phyloP scores from a whole-genome alignment of 2,329 filamentous ascomycete species.

The Ophiosphaerella korrae region DNA sequence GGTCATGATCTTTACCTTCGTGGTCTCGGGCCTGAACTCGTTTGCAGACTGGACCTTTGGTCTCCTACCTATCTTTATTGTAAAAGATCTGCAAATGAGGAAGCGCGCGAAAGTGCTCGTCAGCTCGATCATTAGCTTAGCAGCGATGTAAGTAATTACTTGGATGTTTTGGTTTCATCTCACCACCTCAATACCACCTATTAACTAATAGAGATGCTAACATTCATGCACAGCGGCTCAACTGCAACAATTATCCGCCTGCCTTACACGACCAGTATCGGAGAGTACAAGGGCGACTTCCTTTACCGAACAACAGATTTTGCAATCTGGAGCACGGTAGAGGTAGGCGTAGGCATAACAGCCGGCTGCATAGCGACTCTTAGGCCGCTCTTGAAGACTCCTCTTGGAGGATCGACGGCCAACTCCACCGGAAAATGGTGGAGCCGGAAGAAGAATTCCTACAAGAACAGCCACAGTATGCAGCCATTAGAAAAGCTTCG shows the following conservation, averaged over 20 bases:
- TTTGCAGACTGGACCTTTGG: slow-evolving; percentile 39
- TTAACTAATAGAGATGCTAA: slow-evolving; percentile 9
- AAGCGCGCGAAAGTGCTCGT: slow-evolving; percentile 58
- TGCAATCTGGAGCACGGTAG: slow-evolving; percentile 38
- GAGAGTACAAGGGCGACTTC: slow-evolving; percentile 36
- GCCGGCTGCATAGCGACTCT: slow-evolving; percentile 37
- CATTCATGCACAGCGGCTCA: slow-evolving; percentile 42
- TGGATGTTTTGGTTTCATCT: not conserved
- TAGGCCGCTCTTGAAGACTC: slow-evolving; percentile 26
- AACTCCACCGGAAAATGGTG: slow-evolving; percentile 2
- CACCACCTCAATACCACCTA: not conserved
- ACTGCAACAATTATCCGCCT: slow-evolving; percentile 38
- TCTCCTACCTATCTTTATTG: slow-evolving; percentile 52
- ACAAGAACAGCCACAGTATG: slow-evolving; percentile 4
- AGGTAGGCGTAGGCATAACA: slow-evolving; percentile 35
- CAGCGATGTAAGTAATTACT: slow-evolving; percentile 33
- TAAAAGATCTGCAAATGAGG: slow-evolving; percentile 63
- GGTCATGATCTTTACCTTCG: slow-evolving; percentile 59
- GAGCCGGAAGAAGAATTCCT: slow-evolving; percentile 11
- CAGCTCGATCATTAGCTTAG: slow-evolving; percentile 58
- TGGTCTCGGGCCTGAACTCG: slow-evolving; percentile 32
- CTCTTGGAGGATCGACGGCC: not conserved
- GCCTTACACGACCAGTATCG: slow-evolving; percentile 32
- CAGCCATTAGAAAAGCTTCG: slow-evolving; percentile 21
- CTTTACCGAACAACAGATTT: slow-evolving; percentile 39